Evolutionary conservation across 2,329 filamentous ascomycete species (phyloP), one percentile per base, ranked within the genome.

Genomic region (Xylaria sp.): DNA sequence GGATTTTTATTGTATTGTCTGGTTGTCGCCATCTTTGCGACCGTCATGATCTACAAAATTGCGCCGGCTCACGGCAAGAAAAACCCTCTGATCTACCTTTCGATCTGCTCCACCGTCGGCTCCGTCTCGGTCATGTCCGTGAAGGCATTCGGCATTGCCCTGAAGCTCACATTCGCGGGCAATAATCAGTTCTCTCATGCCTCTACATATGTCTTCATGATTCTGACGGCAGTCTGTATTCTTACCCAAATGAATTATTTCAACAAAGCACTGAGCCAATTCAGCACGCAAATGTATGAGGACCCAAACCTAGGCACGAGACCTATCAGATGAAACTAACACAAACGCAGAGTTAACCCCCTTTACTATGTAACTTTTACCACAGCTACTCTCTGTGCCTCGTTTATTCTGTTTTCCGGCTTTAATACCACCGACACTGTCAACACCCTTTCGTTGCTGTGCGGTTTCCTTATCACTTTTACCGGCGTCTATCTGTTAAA

Each of bases 181-280:
- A 89, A 95, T 74, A 99, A 99, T 74, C 94, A 99, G 73, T 97
- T 99, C 73, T 86, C 85, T 4, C 91, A 96, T 65, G 91, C 95
- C 2, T 96, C 92, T 45, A 99, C 95, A 55, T 99, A 99, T 67
- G 92, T 97, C 60, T 99, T 99, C 72, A 87, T 93, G 74, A 97
- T 99, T 62, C 85, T 97, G 61, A 94, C 92, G 0, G 81, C 82
- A 2, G 91, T 97, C 61, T 99, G 94, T 78, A 97, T 99, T 69
- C 74, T 99, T 63, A 97, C 92, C 7, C 94, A 99, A 79, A 97
- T 99, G 94, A 99, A 99, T 75, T 99, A 99, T 75, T 96, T 99
- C 76, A 99, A 99, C 81, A 99, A 99, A 75, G 94, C 94, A 7
- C 78, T 99, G 56, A 95, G 91, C 73, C 92, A 95, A 68, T 99